These are phyloP conservation scores for Salvia splendens DNA, from an alignment of 257 asterid species.

Conservation along the genomic window DNA sequence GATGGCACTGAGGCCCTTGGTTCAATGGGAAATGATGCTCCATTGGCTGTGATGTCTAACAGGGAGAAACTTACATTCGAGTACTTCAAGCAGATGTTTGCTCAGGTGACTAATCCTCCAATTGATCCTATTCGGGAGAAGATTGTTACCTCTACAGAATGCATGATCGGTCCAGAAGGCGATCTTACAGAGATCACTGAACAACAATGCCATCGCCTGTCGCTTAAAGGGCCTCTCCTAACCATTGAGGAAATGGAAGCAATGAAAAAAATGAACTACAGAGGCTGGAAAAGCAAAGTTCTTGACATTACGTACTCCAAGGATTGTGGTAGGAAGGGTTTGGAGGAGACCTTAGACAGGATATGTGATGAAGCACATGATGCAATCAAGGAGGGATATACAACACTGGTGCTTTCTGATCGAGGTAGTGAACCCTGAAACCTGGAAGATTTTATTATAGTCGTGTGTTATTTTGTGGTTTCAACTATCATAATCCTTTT, in stretches of 20 bases:
- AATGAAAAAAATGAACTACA: conserved; percentile 79
- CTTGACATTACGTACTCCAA: conserved; percentile 81
- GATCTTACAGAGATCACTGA: conserved; percentile 98
- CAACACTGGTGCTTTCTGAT: conserved; percentile 88
- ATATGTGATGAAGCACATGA: conserved; percentile 83
- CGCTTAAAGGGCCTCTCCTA: conserved; percentile 88
- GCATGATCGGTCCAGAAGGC: conserved; percentile 99
- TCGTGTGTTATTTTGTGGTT: conserved; percentile 1
- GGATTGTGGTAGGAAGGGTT: conserved; percentile 73
- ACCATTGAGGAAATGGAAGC: conserved; percentile 92
- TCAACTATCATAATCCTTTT: conserved; percentile 4
- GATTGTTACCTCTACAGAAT: conserved; percentile 95
- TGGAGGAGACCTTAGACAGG: conserved; percentile 90
- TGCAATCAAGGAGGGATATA: conserved; percentile 90
- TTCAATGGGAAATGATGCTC: conserved; percentile 99
- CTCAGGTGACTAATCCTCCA: conserved; percentile 99
- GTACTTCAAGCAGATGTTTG: conserved; percentile 98
- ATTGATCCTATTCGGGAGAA: conserved; percentile 98
- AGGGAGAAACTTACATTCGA: conserved; percentile 94
- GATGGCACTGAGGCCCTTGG: conserved; percentile 98
- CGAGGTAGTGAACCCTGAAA: conserved; percentile 58
- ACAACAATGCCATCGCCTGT: conserved; percentile 93
- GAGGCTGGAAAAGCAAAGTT: conserved; percentile 98
- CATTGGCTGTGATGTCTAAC: conserved; percentile 94
- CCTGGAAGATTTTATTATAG: conserved; percentile 4